Evolutionary conservation across 805 yeast genomes (phyloP), one percentile per base, ranked within the genome.

Genomic region (Komagataella populi): DNA sequence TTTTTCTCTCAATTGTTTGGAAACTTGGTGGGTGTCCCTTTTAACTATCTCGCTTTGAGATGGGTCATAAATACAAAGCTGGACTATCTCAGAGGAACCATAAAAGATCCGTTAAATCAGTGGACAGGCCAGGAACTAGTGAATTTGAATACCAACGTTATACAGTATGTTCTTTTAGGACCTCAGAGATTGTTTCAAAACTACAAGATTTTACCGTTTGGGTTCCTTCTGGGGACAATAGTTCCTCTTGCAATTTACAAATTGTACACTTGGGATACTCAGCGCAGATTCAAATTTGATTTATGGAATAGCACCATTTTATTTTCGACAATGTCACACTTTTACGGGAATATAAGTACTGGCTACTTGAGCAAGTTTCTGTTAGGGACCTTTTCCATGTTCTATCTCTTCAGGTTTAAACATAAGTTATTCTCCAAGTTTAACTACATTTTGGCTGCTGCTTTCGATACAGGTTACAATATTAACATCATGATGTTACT

Each of bases 1-100:
- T 78, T 78, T 54, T 63, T 73, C 46, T 74, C 78, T 0, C 82
- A 78, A 56, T 55, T 77, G 3, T 68, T 71, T 56, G 82, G 82
- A 1, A 79, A 76, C 55, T 50, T 74, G 14, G 61, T 78, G 23
- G 81, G 81, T 6, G 72, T 74, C n/a, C 77, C 80, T 3, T 63
- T 75, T 55, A 77, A 77, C 56, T 77, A 75, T 56, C 49, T 69
- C 6, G 73, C 78, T 1, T 59, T 77, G 47, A 65, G 70, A 49
- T 76, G 80, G 78, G 72, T 76, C 18, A 51, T 75, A 24, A 54
- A 53, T 2, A 60, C 70, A 23, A 76, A 75, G 53, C 48, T 51
- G 45, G 61, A 67, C 18, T 75, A 59, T 59, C 48, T 62, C 5
- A 54, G 49, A 8, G 65, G 64, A 4, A 48, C 47, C 2, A 59